Evolutionary conservation across 1,139 yeast genomes (phyloP), one percentile per base, ranked within the genome.

Genomic region (Kodamaea alishanica): DNA sequence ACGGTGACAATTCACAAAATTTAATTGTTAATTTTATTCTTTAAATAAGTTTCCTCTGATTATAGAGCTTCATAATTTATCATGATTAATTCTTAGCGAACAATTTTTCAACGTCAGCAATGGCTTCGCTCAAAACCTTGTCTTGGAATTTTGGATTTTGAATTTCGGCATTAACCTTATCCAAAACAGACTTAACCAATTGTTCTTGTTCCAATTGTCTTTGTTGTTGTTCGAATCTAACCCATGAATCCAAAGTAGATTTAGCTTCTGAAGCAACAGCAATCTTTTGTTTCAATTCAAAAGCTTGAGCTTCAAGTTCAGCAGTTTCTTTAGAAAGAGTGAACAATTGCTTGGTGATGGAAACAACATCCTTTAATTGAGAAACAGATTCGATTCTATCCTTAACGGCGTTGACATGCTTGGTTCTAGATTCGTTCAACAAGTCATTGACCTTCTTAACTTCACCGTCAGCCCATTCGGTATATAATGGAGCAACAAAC

Each of bases 211-310:
- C 96, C 61, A 84, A 73, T 77, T 88, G 96, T 75, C 97, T 92
- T 58, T 90, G 94, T 64, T 88, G 90, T 54, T 88, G 84, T 77
- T 92, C 98, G 70, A 86, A 88, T 81, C 97, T 88, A 56, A 89
- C 97, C 98, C 98, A 92, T 28, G 97, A 88, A 72, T 92, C 98
- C 64, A 92, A 81, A 46, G 92, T 95, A 44, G 95, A 72, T 76
- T 85, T 89, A 60, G 97, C 97, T 75, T 89, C 96, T 46, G 73
- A 57, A 46, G 95, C 92, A 55, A 88, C 79, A 49, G 84, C 92
- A 52, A 87, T 88, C 64, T 82, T 71, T 76, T 92, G 98, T 77
- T 89, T 85, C 65, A 86, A 79, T 70, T 84, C 96, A 59, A 90
- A 92, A 38, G 92, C 81, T 70, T 88, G 79, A 49, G 97, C 95